Percentiles rank a stretch among this genome's conserved stretches.
Evolutionary conservation across 2,329 filamentous ascomycete species (phyloP).

Genomic region (Aureobasidium lini): DNA sequence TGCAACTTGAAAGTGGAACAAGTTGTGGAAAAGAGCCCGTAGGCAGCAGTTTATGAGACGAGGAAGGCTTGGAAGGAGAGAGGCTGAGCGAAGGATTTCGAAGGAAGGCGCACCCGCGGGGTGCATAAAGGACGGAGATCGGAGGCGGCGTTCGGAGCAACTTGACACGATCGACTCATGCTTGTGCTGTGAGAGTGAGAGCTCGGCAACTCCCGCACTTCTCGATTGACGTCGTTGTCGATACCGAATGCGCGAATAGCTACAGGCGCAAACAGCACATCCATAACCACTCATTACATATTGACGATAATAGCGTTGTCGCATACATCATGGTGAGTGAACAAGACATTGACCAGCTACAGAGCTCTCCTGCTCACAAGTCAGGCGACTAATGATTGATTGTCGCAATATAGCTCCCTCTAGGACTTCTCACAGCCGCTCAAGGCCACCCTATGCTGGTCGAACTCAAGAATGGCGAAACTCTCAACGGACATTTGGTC

Average conservation of each 20-base stretch:
- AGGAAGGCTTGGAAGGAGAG: not conserved
- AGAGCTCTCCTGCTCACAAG: conserved; percentile 15
- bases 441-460: conserved; percentile 98
- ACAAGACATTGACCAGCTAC: not conserved
- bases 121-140: not conserved
- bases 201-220: not conserved
- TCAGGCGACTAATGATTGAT: conserved; percentile 13
- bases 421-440: conserved; percentile 84
- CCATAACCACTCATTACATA: not conserved
- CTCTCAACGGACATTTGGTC: conserved; percentile 89
- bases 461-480: conserved; percentile 95
- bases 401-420: conserved; percentile 44
- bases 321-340: conserved; percentile 19
- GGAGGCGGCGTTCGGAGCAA: conserved; percentile 12
- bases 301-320: not conserved
- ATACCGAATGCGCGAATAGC: not conserved
- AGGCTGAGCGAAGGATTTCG: conserved; percentile 12
- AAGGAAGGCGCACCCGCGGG: not conserved
- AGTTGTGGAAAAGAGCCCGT: not conserved
- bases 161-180: not conserved
- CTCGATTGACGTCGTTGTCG: conserved; percentile 11
- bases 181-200: not conserved
- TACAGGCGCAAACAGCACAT: not conserved
- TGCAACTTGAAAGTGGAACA: not conserved
- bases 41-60: conserved; percentile 12